Evolutionary conservation across 257 asterid genomes (phyloP), one percentile per base, ranked within the genome.

Genomic region (Craterostigma plantagineum): DNA sequence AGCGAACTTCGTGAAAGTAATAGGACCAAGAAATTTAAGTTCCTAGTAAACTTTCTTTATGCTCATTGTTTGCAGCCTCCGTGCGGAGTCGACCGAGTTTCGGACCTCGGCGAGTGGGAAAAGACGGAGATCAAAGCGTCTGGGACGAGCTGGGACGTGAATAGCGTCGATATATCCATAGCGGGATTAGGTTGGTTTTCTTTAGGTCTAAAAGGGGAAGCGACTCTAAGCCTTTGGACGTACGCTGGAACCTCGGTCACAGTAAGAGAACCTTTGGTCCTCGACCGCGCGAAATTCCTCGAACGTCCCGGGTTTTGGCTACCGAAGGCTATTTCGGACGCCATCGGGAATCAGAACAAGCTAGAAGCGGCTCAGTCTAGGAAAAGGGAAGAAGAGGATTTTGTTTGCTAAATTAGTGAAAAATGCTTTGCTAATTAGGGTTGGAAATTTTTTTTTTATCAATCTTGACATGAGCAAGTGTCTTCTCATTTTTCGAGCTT

Each of bases 161-260:
- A 79, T 58, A 62, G 76, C 56, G 15, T 74, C n/a, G 98, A 87
- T 43, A 53, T 82, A 50, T 78, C 86, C 0, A 73, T 79, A 45
- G 95, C 83, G 33, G 92, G 95, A 48, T 70, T 79, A 57, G 90
- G 95, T 13, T 87, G 92, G 98, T 66, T 82, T 57, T 73, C 98
- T 46, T 45, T 87, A 23, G 93, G 95, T 37, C 55, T 82, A 52
- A 82, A 87, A 76, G 97, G 95, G 9, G 78, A 87, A 49, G 93
- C 93, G n/a, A 66, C 48, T 34, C 53, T 82, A 59, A 62, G 50
- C 7, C 50, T 87, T 13, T 82, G 92, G 95, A 76, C 83, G 1
- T 76, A 69, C 9, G 92, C 73, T 40, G 95, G 86, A 30, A 47
- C 74, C 39, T 70, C 67, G 38, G 55, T 75, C 57, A 70, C 73